Evolutionary conservation across 805 yeast genomes (phyloP).

Genomic region (Candida piceae): DNA sequence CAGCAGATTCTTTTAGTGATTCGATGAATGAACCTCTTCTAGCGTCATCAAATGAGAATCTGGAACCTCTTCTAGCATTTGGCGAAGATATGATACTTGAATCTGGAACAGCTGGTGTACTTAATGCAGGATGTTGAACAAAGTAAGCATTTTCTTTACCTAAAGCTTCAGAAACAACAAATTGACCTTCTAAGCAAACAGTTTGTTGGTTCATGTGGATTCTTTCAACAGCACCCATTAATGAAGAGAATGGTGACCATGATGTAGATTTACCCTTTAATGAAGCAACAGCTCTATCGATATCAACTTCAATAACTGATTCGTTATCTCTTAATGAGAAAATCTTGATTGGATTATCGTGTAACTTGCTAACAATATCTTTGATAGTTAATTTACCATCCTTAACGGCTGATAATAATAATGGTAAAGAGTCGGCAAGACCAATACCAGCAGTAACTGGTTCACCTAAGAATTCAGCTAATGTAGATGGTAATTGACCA

Average conservation of each 20-base stretch:
- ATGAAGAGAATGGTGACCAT: constrained; percentile 55
- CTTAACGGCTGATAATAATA: constrained; percentile 73
- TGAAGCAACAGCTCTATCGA: constrained; percentile 59
- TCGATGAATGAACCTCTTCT: constrained; percentile 33
- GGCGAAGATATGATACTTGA: constrained; percentile 29
- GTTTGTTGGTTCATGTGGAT: constrained; percentile 76
- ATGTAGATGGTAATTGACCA: constrained; percentile 70
- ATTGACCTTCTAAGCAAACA: constrained; percentile 77
- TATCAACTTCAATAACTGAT: constrained; percentile 73
- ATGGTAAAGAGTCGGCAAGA: constrained; percentile 73
- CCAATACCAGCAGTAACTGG: constrained; percentile 69
- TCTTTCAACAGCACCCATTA: constrained; percentile 84
- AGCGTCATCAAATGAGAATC: constrained; percentile 47
- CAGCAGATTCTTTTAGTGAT: constrained; percentile 30
- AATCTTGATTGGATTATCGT: constrained; percentile 75
- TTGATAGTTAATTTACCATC: constrained; percentile 66
- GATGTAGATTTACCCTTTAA: constrained; percentile 33
- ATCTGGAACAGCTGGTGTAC: constrained; percentile 27
- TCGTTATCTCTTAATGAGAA: constrained; percentile 81
- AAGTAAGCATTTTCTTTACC: constrained; percentile 55
- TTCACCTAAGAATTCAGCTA: constrained; percentile 62
- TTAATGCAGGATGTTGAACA: constrained; percentile 39
- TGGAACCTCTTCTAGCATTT: constrained; percentile 35
- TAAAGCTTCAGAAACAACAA: constrained; percentile 52
- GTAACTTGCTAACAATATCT: constrained; percentile 68